Evolutionary conservation across 805 yeast species (phyloP).

Genomic region (Saccharomycopsis olivae): DNA sequence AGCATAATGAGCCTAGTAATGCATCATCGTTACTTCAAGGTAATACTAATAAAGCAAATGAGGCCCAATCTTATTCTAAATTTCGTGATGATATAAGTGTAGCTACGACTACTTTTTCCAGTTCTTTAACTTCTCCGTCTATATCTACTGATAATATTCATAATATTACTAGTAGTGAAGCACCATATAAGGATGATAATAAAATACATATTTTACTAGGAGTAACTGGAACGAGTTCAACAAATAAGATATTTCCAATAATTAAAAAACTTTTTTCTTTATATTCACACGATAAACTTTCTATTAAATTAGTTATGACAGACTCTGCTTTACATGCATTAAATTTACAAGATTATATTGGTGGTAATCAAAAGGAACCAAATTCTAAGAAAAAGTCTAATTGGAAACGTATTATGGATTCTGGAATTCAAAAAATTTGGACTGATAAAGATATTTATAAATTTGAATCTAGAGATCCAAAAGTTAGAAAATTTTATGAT

Average conservation of each 20-base stretch:
- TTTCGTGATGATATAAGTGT: neutral
- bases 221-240: conserved; percentile 93
- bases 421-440: conserved; percentile 15
- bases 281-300: conserved; percentile 61
- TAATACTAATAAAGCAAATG: neutral
- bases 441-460: conserved; percentile 12
- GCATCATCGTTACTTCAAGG: conserved; percentile 12
- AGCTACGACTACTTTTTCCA: neutral
- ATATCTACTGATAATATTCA: conserved; percentile 4
- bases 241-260: conserved; percentile 81
- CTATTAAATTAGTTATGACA: conserved; percentile 79
- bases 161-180: conserved; percentile 1
- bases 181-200: conserved; percentile 48
- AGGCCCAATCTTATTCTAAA: neutral
- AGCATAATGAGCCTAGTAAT: conserved; percentile 16
- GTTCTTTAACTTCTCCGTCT: conserved; percentile 1
- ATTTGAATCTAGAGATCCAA: conserved; percentile 3
- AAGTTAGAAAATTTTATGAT: conserved; percentile 3
- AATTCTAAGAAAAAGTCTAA: conserved; percentile 13
- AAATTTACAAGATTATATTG: neutral
- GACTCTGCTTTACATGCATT: conserved; percentile 19
- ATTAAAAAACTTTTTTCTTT: conserved; percentile 76
- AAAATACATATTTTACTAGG: conserved; percentile 83
- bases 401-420: conserved; percentile 13
- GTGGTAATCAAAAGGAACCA: neutral